Evolutionary conservation across 2,329 filamentous ascomycete species (phyloP).

Genomic region (Colletotrichum acutatum): DNA sequence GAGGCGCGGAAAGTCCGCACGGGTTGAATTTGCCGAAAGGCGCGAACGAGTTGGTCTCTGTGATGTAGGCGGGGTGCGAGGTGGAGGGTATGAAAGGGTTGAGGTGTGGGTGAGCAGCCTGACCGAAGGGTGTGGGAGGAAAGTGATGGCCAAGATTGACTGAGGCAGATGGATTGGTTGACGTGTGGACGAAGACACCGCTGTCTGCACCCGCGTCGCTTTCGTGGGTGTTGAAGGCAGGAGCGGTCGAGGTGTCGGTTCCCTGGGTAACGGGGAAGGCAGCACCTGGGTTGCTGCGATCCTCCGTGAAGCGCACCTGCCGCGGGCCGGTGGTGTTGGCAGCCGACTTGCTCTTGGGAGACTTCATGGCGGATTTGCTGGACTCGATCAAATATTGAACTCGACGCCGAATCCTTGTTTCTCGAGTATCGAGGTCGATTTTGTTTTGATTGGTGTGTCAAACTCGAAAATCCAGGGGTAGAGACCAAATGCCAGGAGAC

Average conservation of each 20-base stretch:
- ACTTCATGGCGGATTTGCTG: conserved; percentile 24
- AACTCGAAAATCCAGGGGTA: not conserved
- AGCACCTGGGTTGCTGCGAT: not conserved
- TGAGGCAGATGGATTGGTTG: conserved; percentile 32
- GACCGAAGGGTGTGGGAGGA: conserved; percentile 8
- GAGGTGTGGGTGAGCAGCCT: conserved; percentile 28
- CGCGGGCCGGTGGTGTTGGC: conserved; percentile 26
- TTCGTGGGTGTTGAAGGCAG: conserved; percentile 15
- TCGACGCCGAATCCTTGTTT: not conserved
- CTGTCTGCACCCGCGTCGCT: not conserved
- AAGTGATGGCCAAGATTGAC: conserved; percentile 17
- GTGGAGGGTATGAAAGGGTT: conserved; percentile 35
- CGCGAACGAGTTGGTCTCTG: conserved; percentile 22
- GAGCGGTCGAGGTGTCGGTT: conserved; percentile 8
- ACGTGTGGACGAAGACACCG: conserved; percentile 23
- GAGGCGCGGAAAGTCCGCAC: conserved; percentile 32
- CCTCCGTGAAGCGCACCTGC: conserved; percentile 24
- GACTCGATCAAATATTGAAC: not conserved
- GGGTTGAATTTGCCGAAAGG: conserved; percentile 31
- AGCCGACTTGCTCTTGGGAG: conserved; percentile 26
- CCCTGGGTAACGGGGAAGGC: conserved; percentile 21
- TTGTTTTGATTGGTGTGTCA: not conserved
- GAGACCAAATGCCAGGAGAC: not conserved
- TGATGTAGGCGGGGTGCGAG: conserved; percentile 21
- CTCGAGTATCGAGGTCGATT: not conserved